phyloP scores from a whole-genome alignment of 331 rosid species.

The Saraca asoca region DNA sequence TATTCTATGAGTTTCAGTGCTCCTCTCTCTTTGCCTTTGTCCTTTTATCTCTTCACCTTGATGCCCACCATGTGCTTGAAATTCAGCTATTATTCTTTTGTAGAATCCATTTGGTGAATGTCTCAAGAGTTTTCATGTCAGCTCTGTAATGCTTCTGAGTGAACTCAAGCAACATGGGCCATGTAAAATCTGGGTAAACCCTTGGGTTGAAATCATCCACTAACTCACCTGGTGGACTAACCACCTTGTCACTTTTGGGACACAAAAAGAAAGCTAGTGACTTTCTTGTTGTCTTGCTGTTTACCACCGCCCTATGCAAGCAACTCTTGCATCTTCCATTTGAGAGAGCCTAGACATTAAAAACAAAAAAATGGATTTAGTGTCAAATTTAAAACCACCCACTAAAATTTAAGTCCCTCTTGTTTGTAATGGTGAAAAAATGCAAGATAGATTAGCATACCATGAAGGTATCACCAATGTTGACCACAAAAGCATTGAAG shows the following conservation, averaged over 20 bases:
- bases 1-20: slow-evolving; percentile 39
- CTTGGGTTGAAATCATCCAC: slow-evolving; percentile 57
- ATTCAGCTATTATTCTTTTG: slow-evolving; percentile 47
- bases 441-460: slow-evolving; percentile 37
- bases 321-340: slow-evolving; percentile 92
- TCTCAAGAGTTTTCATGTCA: slow-evolving; percentile 77
- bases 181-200: slow-evolving; percentile 80
- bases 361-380: background rate
- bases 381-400: slow-evolving; percentile 13
- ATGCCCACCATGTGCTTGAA: slow-evolving; percentile 17
- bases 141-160: slow-evolving; percentile 89
- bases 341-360: slow-evolving; percentile 65
- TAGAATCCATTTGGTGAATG: slow-evolving; percentile 71
- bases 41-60: background rate
- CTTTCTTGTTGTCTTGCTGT: slow-evolving; percentile 62
- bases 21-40: background rate
- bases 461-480: slow-evolving; percentile 99
- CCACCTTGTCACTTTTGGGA: slow-evolving; percentile 72
- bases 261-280: slow-evolving; percentile 86
- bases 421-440: background rate
- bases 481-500: slow-evolving; percentile 79
- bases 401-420: background rate
- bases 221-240: slow-evolving; percentile 72
- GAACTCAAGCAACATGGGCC: slow-evolving; percentile 81
- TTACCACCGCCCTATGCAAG: slow-evolving; percentile 94